Evolutionary conservation across 163 green algal species (phyloP), one percentile per base, ranked within the genome.

Genomic region (Chlamydomonas reinhardtii): DNA sequence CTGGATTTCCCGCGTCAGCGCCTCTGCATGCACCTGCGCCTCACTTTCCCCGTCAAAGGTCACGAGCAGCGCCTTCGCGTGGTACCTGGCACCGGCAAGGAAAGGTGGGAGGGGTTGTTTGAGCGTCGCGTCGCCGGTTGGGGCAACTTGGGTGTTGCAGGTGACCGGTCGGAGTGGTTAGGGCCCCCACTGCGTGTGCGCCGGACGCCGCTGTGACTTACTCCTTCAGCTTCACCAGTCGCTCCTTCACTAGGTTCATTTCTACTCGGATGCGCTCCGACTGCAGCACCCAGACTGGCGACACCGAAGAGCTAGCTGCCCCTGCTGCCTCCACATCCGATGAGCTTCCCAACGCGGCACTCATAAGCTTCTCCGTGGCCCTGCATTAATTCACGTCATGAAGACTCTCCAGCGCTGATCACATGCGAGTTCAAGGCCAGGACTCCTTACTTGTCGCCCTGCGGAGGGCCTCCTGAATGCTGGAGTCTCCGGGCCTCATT

Each of bases 1-100:
- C 77, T 93, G 89, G 17, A 93, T 76, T 56, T 93, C 91, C 17
- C 89, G 83, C 4, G 91, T 93, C 6, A 94, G 37, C 32, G 79
- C 88, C 61, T 94, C 91, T 20, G 83, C 89, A 52, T 90, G 87
- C 17, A 72, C 73, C 35, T 85, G 71, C 25, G 76, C 71, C 19
- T 79, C 65, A 73, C 87, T 88, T 48, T 93, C 87, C 31, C 48
- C 62, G 34, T 93, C 91, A 73, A 94, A 94, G 0, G 82, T 87
- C 12, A 93, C 89, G 2, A 93, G 82, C 48, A 94, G 74, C 17
- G 91, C 87, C 68, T 91, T 92, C 12, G 61, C 77, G 56, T 94
- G 89, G 54, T 82, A 82, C 70, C 89, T 93, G 74, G 11, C 12
- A 15, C 15, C 2, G 64, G n/a, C 20, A 27, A 35, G 65, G 65